Evolutionary conservation across 2,329 filamentous ascomycete genomes (phyloP).

Genomic region (Nigrograna mackinnonii): DNA sequence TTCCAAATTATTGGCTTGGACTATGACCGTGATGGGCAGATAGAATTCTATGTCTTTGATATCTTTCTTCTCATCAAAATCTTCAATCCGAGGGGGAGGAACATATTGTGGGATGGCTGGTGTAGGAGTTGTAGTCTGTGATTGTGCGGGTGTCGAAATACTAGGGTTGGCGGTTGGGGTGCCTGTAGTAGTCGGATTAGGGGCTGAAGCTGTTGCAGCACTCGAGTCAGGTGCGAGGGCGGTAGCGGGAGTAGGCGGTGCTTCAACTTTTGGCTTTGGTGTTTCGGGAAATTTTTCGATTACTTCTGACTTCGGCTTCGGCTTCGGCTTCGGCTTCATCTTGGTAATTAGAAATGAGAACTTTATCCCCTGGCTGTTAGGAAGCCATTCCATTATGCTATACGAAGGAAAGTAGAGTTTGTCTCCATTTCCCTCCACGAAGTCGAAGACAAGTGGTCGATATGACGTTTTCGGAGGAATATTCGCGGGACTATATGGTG

Average conservation of each 20-base stretch:
- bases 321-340: slow-evolving; percentile 52
- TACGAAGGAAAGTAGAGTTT: slow-evolving; percentile 79
- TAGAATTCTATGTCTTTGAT: slow-evolving; percentile 54
- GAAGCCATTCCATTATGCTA: slow-evolving; percentile 72
- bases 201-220: slow-evolving; percentile 9
- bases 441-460: slow-evolving; percentile 44
- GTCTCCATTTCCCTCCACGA: slow-evolving; percentile 60
- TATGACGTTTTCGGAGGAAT: slow-evolving; percentile 48
- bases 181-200: slow-evolving; percentile 2
- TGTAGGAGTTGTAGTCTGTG: slow-evolving; percentile 10
- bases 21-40: slow-evolving; percentile 71
- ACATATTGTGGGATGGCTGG: slow-evolving; percentile 18
- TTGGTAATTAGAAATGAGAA: slow-evolving; percentile 79
- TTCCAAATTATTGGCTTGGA: slow-evolving; percentile 56
- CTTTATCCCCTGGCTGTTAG: slow-evolving; percentile 64
- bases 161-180: slow-evolving; percentile 7
- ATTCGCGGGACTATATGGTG: too few relatives aligned
- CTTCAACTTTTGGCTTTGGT: slow-evolving; percentile 26
- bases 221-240: slow-evolving; percentile 8
- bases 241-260: slow-evolving; percentile 2
- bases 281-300: slow-evolving; percentile 28
- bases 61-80: slow-evolving; percentile 51
- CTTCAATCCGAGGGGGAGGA: slow-evolving; percentile 36
- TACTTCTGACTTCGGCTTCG: slow-evolving; percentile 52
- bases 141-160: slow-evolving; percentile 4